A percentile compares a stretch with the other conserved stretches of the same genome.
Evolutionary conservation across 768 basidiomycete genomes (phyloP).

Genomic region (Suillus bovinus): DNA sequence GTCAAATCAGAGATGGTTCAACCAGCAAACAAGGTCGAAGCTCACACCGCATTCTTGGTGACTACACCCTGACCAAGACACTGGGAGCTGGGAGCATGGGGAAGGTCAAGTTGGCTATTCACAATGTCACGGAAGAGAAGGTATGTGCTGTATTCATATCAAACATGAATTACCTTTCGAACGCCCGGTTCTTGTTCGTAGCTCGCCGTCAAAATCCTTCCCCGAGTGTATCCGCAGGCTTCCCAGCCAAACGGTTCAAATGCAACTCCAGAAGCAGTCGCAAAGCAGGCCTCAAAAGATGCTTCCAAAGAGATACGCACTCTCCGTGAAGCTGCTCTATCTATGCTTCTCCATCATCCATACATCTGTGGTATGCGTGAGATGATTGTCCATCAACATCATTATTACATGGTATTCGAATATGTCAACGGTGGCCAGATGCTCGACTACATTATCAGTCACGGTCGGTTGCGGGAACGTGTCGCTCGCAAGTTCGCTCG

Average conservation of each 20-base stretch:
- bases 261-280: slow-evolving; percentile 54
- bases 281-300: slow-evolving; percentile 85
- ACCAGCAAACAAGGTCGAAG: slow-evolving; percentile 37
- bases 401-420: slow-evolving; percentile 99
- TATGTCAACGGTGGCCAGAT: slow-evolving; percentile 99
- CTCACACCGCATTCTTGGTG: slow-evolving; percentile 69
- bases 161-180: neutral
- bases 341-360: slow-evolving; percentile 95
- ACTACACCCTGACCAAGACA: slow-evolving; percentile 96
- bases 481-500: slow-evolving; percentile 97
- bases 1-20: slow-evolving; percentile 32
- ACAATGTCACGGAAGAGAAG: slow-evolving; percentile 89
- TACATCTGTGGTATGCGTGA: slow-evolving; percentile 99
- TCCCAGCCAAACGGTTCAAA: slow-evolving; percentile 48
- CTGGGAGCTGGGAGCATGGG: slow-evolving; percentile 99
- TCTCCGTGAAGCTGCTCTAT: slow-evolving; percentile 92
- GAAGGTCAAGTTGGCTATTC: slow-evolving; percentile 95
- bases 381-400: slow-evolving; percentile 96
- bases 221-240: slow-evolving; percentile 69
- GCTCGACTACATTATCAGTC: slow-evolving; percentile 99
- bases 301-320: slow-evolving; percentile 96
- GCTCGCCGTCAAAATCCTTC: slow-evolving; percentile 99
- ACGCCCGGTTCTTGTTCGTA: slow-evolving; percentile 29
- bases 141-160: slow-evolving; percentile 44
- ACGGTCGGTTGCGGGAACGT: slow-evolving; percentile 91